These are phyloP conservation scores for Fistulifera pelliculosa DNA, from an alignment of 108 stramenopile genomes.

Conservation along the genomic window DNA sequence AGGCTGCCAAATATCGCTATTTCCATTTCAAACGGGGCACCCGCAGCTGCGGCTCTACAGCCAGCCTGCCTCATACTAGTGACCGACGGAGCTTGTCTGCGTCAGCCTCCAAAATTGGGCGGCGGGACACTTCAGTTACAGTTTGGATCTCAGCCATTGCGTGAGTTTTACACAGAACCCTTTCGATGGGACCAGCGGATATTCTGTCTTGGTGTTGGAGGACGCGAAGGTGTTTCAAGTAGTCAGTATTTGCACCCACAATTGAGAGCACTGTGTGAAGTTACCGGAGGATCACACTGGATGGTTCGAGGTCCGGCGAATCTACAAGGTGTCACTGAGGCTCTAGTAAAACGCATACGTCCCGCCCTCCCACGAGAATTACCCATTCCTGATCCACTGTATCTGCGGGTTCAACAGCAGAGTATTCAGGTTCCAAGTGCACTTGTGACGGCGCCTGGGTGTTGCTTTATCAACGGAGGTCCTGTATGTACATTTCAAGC, in stretches of 20 bases:
- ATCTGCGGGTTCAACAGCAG: not conserved
- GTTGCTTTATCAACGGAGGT: conserved; percentile 56
- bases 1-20: conserved; percentile 47
- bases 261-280: conserved; percentile 64
- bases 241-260: conserved; percentile 53
- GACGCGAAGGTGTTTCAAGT: conserved; percentile 18
- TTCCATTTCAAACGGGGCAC: conserved; percentile 18
- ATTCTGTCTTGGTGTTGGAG: conserved; percentile 57
- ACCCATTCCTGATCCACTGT: conserved; percentile 8
- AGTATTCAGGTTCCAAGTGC: not conserved
- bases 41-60: conserved; percentile 45
- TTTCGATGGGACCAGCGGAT: conserved; percentile 85
- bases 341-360: conserved; percentile 3
- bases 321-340: conserved; percentile 31
- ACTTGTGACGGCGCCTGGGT: not conserved
- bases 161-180: conserved; percentile 71
- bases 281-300: conserved; percentile 66
- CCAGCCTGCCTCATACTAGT: conserved; percentile 72
- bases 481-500: conserved; percentile 64
- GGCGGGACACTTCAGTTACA: conserved; percentile 63
- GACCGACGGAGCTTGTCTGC: conserved; percentile 72
- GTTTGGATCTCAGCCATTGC: conserved; percentile 53
- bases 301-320: conserved; percentile 32
- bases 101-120: conserved; percentile 41
- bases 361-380: conserved; percentile 9